These are phyloP conservation scores for Phaeolepiota aurea DNA, from an alignment of 768 basidiomycete species.

Conservation along the genomic window DNA sequence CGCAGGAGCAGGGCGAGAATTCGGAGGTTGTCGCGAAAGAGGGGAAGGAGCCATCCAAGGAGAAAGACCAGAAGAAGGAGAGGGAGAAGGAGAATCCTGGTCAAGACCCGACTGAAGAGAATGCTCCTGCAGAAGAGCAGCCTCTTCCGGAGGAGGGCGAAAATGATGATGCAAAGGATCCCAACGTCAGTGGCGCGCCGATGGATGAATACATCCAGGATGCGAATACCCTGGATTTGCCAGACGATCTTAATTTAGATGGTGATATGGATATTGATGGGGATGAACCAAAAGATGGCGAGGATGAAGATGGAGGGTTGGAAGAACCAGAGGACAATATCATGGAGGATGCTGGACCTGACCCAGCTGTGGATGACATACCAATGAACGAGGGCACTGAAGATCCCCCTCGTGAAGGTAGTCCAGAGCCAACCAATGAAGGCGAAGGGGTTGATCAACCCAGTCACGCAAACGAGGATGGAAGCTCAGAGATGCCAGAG, in stretches of 20 bases:
- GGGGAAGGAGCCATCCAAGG: conserved; percentile 27
- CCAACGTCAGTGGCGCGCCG: conserved; percentile 50
- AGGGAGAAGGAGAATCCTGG: conserved; percentile 12
- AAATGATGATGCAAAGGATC: conserved; percentile 32
- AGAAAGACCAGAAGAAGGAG: conserved; percentile 22
- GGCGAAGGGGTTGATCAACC: conserved; percentile 17
- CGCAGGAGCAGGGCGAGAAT: conserved; percentile 34
- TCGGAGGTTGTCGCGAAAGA: conserved; percentile 82
- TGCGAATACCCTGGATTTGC: conserved; percentile 79
- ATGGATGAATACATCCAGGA: conserved; percentile 75
- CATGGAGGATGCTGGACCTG: conserved; percentile 19
- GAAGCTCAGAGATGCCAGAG: conserved; percentile 19
- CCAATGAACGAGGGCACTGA: conserved; percentile 14
- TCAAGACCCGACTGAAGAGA: conserved; percentile 9
- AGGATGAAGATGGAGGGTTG: conserved; percentile 12
- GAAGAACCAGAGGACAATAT: conserved; percentile 12
- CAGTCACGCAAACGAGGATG: conserved; percentile 20
- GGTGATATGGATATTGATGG: conserved; percentile 25
- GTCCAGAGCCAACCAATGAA: conserved; percentile 9
- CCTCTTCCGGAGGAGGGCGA: conserved; percentile 15
- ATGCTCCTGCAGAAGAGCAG: conserved; percentile 12
- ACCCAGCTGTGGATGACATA: conserved; percentile 15
- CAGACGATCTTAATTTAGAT: conserved; percentile 73
- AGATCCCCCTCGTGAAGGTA: conserved; percentile 5
- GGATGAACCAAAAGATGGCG: conserved; percentile 10